Conservation (phyloP, 2,329 filamentous ascomycete species). For the Fusarium sublunatum region DNA sequence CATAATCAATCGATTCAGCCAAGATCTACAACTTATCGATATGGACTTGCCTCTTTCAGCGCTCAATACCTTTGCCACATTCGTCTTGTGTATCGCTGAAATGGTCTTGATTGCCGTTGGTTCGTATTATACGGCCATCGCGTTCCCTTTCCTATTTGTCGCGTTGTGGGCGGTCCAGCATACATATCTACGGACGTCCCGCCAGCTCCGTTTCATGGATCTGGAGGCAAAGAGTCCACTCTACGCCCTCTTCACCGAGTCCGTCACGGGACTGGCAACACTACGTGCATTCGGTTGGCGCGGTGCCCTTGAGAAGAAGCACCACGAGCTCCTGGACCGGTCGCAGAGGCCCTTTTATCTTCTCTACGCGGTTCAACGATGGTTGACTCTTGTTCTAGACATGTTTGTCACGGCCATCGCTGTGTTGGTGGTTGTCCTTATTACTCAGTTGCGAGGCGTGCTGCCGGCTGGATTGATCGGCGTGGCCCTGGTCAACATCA, state of each 20-base stretch:
- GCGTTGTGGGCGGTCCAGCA: slow-evolving; percentile 33
- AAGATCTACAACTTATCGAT: slow-evolving; percentile 55
- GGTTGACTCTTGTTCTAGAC: slow-evolving; percentile 43
- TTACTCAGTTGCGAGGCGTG: slow-evolving; percentile 28
- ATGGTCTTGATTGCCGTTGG: slow-evolving; percentile 35
- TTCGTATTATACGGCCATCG: slow-evolving; percentile 34
- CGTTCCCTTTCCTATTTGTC: slow-evolving; percentile 25
- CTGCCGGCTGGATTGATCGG: slow-evolving; percentile 36
- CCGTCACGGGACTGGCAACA: slow-evolving; percentile 58
- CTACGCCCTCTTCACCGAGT: slow-evolving; percentile 62
- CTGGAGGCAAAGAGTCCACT: slow-evolving; percentile 62
- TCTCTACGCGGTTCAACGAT: slow-evolving; percentile 46
- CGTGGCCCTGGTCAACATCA: slow-evolving; percentile 45
- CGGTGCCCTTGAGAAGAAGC: slow-evolving; percentile 48
- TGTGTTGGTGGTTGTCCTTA: slow-evolving; percentile 32
- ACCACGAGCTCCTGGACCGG: slow-evolving; percentile 51
- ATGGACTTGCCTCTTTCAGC: slow-evolving; percentile 49
- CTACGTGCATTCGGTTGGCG: slow-evolving; percentile 63
- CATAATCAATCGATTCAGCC: slow-evolving; percentile 54
- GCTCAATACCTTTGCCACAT: slow-evolving; percentile 39
- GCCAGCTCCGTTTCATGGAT: slow-evolving; percentile 64
- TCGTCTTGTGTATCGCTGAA: slow-evolving; percentile 38
- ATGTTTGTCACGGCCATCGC: slow-evolving; percentile 39
- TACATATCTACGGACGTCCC: slow-evolving; percentile 60
- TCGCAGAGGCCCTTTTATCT: slow-evolving; percentile 62